Conservation (phyloP, 1,284 basidiomycete species). For the Ceratorhiza oryzae-sativae region DNA sequence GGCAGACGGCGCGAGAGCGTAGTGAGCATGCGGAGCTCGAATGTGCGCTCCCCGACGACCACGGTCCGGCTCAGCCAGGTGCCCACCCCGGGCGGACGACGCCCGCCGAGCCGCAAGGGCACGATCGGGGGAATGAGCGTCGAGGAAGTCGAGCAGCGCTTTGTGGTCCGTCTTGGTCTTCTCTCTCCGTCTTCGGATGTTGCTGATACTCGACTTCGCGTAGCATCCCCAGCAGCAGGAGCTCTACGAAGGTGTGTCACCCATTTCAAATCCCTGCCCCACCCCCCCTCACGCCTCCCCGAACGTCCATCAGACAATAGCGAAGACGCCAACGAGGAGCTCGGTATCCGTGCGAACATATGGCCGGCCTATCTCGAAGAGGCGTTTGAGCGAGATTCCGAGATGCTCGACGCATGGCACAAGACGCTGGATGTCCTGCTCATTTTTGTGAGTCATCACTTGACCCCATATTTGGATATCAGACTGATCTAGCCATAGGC, state of each 20-base stretch:
- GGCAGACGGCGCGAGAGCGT: constrained; percentile 11
- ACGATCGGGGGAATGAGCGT: constrained; percentile 34
- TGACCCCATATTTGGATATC: neutral
- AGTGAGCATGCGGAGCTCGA: constrained; percentile 6
- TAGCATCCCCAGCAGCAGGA: constrained; percentile 32
- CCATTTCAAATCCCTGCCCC: neutral
- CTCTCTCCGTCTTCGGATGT: neutral
- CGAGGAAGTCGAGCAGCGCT: constrained; percentile 33
- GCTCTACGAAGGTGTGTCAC: constrained; percentile 21
- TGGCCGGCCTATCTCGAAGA: constrained; percentile 37
- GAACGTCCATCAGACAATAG: constrained; percentile 14
- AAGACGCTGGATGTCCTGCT: constrained; percentile 37
- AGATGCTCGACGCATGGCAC: constrained; percentile 39
- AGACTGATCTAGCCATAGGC: constrained; percentile 11
- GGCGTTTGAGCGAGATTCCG: constrained; percentile 32
- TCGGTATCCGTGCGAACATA: constrained; percentile 37
- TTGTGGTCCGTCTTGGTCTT: neutral
- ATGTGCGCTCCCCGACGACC: neutral
- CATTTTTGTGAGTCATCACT: constrained; percentile 34
- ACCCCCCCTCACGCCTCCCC: neutral
- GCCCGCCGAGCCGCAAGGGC: constrained; percentile 25
- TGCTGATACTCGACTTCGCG: neutral
- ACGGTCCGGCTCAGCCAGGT: constrained; percentile 18
- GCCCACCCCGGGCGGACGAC: constrained; percentile 5
- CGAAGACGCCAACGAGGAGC: constrained; percentile 31